A percentile compares a stretch with the other conserved stretches of the same genome.
Evolutionary conservation across 441 rosid genomes (phyloP).

Genomic region (Pelargonium myrrhifolium): DNA sequence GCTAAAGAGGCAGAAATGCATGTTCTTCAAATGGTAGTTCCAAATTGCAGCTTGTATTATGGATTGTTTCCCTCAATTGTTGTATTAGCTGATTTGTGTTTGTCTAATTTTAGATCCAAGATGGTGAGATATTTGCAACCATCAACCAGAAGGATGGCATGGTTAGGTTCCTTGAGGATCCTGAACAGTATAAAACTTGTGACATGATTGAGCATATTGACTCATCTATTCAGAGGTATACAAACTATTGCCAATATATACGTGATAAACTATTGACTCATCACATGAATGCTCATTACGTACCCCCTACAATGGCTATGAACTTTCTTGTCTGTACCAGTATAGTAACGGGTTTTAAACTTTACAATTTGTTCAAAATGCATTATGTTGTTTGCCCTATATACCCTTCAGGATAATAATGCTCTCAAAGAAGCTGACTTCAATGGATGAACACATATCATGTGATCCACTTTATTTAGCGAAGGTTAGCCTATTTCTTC

Average conservation of each 20-base stretch:
- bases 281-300: neutral
- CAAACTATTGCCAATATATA: neutral
- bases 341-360: neutral
- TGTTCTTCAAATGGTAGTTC: conserved; percentile 90
- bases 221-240: conserved; percentile 88
- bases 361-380: neutral
- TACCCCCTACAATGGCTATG: neutral
- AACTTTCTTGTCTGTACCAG: neutral
- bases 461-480: conserved; percentile 73
- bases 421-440: conserved; percentile 70
- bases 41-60: conserved; percentile 3
- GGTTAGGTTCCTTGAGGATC: conserved; percentile 96
- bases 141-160: conserved; percentile 97
- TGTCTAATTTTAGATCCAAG: conserved; percentile 60
- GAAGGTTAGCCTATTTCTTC: conserved; percentile 40
- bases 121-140: conserved; percentile 90
- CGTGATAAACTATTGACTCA: neutral
- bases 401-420: conserved; percentile 53
- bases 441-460: conserved; percentile 71
- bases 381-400: neutral
- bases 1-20: conserved; percentile 96
- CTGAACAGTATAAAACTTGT: conserved; percentile 86
- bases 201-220: conserved; percentile 81
- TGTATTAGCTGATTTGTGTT: neutral
- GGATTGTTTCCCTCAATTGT: neutral